Base-by-base conservation (phyloP, 176 grass and related monocot species). In the Cenchrus fungigraminus region DNA sequence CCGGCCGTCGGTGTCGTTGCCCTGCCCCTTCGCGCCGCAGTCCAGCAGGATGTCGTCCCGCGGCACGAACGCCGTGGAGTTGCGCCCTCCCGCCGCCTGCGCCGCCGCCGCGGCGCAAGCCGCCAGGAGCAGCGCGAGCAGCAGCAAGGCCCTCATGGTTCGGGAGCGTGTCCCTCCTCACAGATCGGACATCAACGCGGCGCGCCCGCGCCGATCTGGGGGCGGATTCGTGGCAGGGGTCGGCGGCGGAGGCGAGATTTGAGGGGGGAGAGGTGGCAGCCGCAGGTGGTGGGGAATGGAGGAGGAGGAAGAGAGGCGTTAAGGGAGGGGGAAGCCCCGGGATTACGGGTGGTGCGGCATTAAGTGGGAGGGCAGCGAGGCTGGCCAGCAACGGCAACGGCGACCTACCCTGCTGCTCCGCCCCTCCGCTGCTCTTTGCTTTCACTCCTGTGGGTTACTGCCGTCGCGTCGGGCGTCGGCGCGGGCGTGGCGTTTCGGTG, bases 11-110 rank as follows among this genome's bases (percentile, higher is more conserved):
- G 85, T 78, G 82, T 95, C 92, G 68, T 79, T 88, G 14, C 53
- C 89, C 32, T 63, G 62, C 22, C 85, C 91, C 6, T 85, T 86
- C 9, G 92, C 84, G 60, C 95, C 95, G 78, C 95, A 98, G 79
- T 91, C 85, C 71, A 97, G 73, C 70, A 95, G 91, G 89, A 98
- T 98, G 74, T 88, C 84, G 79, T 94, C 92, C 25, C 89, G 77
- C 15, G 87, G 94, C 63, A 75, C 65, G 70, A 94, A 97, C 64
- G 88, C 43, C 45, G 45, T 65, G 47, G 88, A 43, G 76, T 80
- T 74, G 47, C 6, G 17, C 8, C 76, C 87, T 6, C 71, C 79
- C 34, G 9, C 43, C 51, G 68, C 73, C 43, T 83, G 84, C 75
- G 80, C 89, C 84, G 74, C 67, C 61, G 70, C n/a, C 45, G 61